A percentile compares a stretch with the other conserved stretches of the same genome.
These are phyloP conservation scores for Pyrrhoderma noxium DNA, from an alignment of 1,284 basidiomycete species.

Conservation along the genomic window DNA sequence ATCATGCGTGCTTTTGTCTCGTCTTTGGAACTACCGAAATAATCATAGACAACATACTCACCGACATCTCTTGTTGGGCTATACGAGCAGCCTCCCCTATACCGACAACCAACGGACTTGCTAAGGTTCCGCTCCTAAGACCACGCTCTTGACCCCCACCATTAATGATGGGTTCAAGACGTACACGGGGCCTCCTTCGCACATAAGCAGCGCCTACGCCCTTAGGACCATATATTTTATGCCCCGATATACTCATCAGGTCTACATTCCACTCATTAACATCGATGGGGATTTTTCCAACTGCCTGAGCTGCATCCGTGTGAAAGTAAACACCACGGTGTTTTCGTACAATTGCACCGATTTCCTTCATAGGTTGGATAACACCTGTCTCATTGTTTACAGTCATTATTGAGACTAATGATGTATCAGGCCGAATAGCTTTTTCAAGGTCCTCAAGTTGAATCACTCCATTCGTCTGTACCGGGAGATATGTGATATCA, in stretches of 20 bases:
- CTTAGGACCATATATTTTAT: slow-evolving; percentile 99
- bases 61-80: slow-evolving; percentile 86
- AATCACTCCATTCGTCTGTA: slow-evolving; percentile 82
- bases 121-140: slow-evolving; percentile 87
- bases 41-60: slow-evolving; percentile 42
- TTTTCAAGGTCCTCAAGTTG: slow-evolving; percentile 69
- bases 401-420: slow-evolving; percentile 92
- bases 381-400: slow-evolving; percentile 99
- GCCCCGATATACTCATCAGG: slow-evolving; percentile 92
- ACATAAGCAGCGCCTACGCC: slow-evolving; percentile 95
- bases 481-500: slow-evolving; percentile 95
- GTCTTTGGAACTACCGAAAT: slow-evolving; percentile 26
- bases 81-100: slow-evolving; percentile 94
- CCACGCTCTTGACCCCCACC: slow-evolving; percentile 99
- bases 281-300: slow-evolving; percentile 85
- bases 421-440: slow-evolving; percentile 83
- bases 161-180: slow-evolving; percentile 91
- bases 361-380: slow-evolving; percentile 95
- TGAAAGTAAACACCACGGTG: slow-evolving; percentile 91
- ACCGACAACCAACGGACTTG: slow-evolving; percentile 87
- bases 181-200: slow-evolving; percentile 84
- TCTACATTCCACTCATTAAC: slow-evolving; percentile 97
- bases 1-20: slow-evolving; percentile 25
- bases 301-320: slow-evolving; percentile 96
- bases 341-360: slow-evolving; percentile 78